Percentiles rank a stretch among this genome's conserved stretches.
These are phyloP conservation scores for Przewalskia tangutica DNA, from an alignment of 257 asterid genomes.

Conservation along the genomic window DNA sequence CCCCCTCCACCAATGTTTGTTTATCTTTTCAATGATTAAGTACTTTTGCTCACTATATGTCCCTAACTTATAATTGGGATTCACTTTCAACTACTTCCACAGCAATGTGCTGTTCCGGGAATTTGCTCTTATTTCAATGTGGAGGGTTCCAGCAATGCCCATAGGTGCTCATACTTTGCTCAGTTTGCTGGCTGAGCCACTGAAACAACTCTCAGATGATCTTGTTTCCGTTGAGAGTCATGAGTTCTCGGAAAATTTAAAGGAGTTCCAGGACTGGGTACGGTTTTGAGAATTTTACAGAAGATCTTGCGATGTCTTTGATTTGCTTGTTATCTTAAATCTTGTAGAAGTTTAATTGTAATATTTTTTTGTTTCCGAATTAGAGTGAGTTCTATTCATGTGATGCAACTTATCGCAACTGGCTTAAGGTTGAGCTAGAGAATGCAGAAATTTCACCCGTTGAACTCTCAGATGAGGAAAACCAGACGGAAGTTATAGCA, in stretches of 20 bases:
- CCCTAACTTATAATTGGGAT: constrained; percentile 13
- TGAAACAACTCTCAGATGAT: constrained; percentile 66
- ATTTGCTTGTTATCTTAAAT: constrained; percentile 8
- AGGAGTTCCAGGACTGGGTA: constrained; percentile 98
- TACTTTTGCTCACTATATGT: not conserved
- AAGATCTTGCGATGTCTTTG: not conserved
- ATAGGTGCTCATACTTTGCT: constrained; percentile 89
- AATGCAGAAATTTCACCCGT: constrained; percentile 53
- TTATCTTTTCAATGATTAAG: not conserved
- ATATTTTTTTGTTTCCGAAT: constrained; percentile 6
- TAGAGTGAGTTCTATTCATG: constrained; percentile 95
- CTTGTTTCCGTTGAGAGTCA: constrained; percentile 45
- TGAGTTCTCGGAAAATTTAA: constrained; percentile 59
- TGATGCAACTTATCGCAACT: constrained; percentile 86
- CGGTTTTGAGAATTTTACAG: constrained; percentile 12
- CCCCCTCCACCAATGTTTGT: not conserved
- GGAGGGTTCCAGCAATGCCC: constrained; percentile 95
- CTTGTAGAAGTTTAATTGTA: constrained; percentile 9
- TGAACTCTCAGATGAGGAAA: constrained; percentile 80
- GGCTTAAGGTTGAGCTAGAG: constrained; percentile 70
- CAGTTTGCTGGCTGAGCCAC: constrained; percentile 92
- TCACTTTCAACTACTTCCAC: constrained; percentile 17
- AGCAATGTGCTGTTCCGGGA: constrained; percentile 96
- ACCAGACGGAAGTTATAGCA: constrained; percentile 50
- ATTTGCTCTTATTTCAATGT: constrained; percentile 91